Base-by-base conservation (phyloP, 805 yeast species). In the Candida ulmi region DNA sequence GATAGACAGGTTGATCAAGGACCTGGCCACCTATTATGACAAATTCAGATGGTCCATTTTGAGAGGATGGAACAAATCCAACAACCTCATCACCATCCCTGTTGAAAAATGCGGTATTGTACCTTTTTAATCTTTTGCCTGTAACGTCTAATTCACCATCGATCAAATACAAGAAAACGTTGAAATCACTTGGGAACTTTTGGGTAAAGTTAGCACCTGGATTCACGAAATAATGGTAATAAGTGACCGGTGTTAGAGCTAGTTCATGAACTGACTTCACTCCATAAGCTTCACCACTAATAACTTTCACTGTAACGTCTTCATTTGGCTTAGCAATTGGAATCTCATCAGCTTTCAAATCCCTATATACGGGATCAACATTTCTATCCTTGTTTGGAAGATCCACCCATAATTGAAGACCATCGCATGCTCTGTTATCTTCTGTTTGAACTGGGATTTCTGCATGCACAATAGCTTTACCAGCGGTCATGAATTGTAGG, bases 401-500 rank as follows among this genome's bases (percentile, higher is more conserved):
- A 57, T 86, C 95, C 28, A 86, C 93, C 96, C 96, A 88, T 39
- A 88, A 65, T 61, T 88, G 96, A 68, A 87, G 65, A 44, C 95
- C 95, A 39, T 67, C 70, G 17, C 73, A 62, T 1, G 80, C 76
- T 30, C 71, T 71, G 21, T 65, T 63, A 29, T 72, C 67, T 17
- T 66, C 67, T 44, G 65, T 62, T 29, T 69, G 66, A 27, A 80
- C 80, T 8, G 95, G 95, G 77, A 87, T 87, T 57, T 88, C 96
- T 3, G 88, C 74, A 59, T 87, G 96, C 39, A 84, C 84, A 28
- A 87, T 77, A 37, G 95, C 96, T 51, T 73, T 74, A 43, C 95
- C 96, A 5, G 96, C 95, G 21, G 95, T 88, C 96, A 88, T 88
- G 60, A 88, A 87, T 60, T 88, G 96, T 48, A 88, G 66, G 58